Conservation (phyloP, 768 basidiomycete species). For the Russula abietina region DNA sequence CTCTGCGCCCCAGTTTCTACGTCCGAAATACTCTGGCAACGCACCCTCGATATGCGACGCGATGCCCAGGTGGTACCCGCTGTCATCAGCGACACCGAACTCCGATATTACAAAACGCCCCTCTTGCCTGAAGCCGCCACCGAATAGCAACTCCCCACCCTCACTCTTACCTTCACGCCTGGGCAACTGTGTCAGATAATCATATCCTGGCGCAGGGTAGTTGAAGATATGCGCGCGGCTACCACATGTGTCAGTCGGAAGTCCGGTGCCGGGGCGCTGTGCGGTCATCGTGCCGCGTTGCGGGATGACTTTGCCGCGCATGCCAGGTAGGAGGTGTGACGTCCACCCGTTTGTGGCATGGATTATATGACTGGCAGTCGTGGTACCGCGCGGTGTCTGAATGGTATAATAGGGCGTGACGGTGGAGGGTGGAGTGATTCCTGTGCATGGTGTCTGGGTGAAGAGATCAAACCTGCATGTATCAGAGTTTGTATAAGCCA, state of each 20-base stretch:
- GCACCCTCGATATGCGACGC: conserved; percentile 44
- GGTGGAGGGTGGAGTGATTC: conserved; percentile 35
- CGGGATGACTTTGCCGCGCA: conserved; percentile 60
- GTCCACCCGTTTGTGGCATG: conserved; percentile 85
- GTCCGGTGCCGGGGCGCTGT: conserved; percentile 46
- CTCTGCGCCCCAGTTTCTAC: conserved; percentile 40
- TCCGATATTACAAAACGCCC: conserved; percentile 29
- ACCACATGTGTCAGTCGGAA: conserved; percentile 32
- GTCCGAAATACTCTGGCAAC: conserved; percentile 50
- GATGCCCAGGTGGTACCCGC: conserved; percentile 33
- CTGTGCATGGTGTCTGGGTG: conserved; percentile 57
- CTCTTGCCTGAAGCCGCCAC: conserved; percentile 47
- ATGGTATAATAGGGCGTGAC: conserved; percentile 42
- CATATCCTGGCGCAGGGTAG: conserved; percentile 42
- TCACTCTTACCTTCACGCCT: conserved; percentile 17
- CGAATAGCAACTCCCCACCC: conserved; percentile 55
- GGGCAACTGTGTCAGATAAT: conserved; percentile 62
- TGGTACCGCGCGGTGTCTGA: conserved; percentile 53
- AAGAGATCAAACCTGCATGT: conserved; percentile 48
- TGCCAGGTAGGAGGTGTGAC: conserved; percentile 58
- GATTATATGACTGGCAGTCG: conserved; percentile 57
- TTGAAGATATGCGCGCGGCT: conserved; percentile 56
- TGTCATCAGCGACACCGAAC: conserved; percentile 34
- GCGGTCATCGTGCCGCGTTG: conserved; percentile 57
- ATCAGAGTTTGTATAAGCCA: neutral